Evolutionary conservation across 768 basidiomycete genomes (phyloP).

Genomic region (Lactifluus rugatus): DNA sequence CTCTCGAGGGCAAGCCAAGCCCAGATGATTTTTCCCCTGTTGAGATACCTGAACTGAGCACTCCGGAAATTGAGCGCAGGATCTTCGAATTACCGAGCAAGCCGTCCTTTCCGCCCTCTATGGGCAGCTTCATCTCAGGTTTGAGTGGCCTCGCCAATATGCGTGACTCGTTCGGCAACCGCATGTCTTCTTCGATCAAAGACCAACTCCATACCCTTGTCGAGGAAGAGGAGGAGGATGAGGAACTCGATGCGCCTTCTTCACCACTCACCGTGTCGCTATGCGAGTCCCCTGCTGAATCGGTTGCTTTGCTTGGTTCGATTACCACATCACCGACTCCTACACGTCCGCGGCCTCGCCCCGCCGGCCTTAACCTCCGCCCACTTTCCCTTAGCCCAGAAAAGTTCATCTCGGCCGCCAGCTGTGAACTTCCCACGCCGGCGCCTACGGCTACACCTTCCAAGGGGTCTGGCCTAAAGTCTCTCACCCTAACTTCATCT

Average conservation of each 20-base stretch:
- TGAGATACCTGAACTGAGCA: constrained; percentile 71
- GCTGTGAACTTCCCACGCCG: constrained; percentile 20
- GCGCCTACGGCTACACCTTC: constrained; percentile 48
- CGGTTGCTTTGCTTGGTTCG: constrained; percentile 11
- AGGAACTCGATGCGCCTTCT: constrained; percentile 36
- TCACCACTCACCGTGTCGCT: constrained; percentile 15
- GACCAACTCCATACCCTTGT: constrained; percentile 71
- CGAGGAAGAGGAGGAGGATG: constrained; percentile 85
- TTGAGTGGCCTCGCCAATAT: constrained; percentile 43
- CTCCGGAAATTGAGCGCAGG: constrained; percentile 45
- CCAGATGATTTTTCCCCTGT: constrained; percentile 57
- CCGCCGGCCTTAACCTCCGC: constrained; percentile 56
- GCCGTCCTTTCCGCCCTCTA: constrained; percentile 45
- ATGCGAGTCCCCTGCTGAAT: neutral
- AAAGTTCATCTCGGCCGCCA: constrained; percentile 29
- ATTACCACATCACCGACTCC: constrained; percentile 26
- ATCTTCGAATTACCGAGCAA: constrained; percentile 58
- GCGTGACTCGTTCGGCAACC: constrained; percentile 73
- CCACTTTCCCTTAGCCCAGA: constrained; percentile 63
- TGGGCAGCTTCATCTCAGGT: constrained; percentile 33
- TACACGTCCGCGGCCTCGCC: constrained; percentile 48
- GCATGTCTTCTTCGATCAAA: constrained; percentile 57
- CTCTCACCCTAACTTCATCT: constrained; percentile 38
- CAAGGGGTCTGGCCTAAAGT: constrained; percentile 39
- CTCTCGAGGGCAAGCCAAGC: constrained; percentile 77